Percentiles rank a stretch among this genome's conserved stretches.
These are phyloP conservation scores for Elsinoe arachidis DNA, from an alignment of 2,329 filamentous ascomycete genomes.

Conservation along the genomic window DNA sequence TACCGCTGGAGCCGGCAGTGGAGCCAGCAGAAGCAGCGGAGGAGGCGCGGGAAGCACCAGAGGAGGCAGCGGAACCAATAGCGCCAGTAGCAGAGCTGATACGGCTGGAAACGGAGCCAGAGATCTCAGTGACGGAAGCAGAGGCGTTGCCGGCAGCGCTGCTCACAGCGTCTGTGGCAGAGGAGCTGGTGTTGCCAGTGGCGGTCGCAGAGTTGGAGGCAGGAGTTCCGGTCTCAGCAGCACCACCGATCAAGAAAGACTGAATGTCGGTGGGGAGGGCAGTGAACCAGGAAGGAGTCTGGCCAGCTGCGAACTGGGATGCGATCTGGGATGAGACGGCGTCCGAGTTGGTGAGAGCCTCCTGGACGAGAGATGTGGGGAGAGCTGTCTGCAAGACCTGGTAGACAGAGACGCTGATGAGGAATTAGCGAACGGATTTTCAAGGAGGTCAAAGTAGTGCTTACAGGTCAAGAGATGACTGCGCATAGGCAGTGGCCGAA, in stretches of 20 bases:
- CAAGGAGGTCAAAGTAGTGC: neutral
- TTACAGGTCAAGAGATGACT: constrained; percentile 13
- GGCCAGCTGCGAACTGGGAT: constrained; percentile 36
- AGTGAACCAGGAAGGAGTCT: constrained; percentile 38
- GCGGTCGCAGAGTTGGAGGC: constrained; percentile 17
- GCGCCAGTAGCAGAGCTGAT: constrained; percentile 11
- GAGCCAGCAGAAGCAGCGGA: constrained; percentile 15
- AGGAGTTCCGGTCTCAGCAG: constrained; percentile 17
- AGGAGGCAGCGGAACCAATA: constrained; percentile 14
- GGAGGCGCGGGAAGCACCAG: constrained; percentile 13
- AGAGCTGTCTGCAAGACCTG: constrained; percentile 38
- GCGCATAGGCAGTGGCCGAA: constrained; percentile 20
- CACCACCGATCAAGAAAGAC: constrained; percentile 31
- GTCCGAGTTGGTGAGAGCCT: constrained; percentile 35
- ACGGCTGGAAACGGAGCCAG: constrained; percentile 10
- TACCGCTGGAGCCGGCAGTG: constrained; percentile 17
- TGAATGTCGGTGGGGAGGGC: constrained; percentile 38
- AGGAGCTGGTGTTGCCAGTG: constrained; percentile 13
- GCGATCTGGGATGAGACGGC: constrained; percentile 35
- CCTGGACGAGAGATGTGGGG: constrained; percentile 32
- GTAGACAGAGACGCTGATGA: constrained; percentile 31
- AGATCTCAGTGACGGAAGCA: neutral
- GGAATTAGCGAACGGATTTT: neutral
- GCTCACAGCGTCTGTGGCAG: constrained; percentile 9
- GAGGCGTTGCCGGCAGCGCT: constrained; percentile 10